A percentile compares a stretch with the other conserved stretches of the same genome.
phyloP scores from a whole-genome alignment of 805 yeast species.

The Metschnikowia cubensis region DNA sequence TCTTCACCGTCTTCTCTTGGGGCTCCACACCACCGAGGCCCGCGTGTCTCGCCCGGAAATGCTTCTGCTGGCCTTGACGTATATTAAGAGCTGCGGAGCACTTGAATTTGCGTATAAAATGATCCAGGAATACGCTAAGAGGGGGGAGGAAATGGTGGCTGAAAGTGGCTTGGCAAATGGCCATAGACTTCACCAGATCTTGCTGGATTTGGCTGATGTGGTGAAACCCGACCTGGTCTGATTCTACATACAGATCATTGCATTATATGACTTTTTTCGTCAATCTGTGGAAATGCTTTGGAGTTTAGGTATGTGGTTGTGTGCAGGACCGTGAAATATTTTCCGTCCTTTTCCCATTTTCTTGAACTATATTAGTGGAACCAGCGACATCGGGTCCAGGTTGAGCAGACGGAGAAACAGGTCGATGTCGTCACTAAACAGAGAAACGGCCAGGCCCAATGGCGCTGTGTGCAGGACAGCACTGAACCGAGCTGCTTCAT shows the following conservation, averaged over 20 bases:
- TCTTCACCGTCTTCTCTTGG: constrained; percentile 23
- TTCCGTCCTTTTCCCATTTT: too few species aligned
- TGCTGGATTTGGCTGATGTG: neutral
- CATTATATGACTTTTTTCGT: too few species aligned
- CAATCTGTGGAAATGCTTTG: too few species aligned
- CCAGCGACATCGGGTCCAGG: neutral
- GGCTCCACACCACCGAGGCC: constrained; percentile 5
- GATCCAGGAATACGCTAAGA: constrained; percentile 20
- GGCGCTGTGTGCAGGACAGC: constrained; percentile 5
- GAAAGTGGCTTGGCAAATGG: neutral
- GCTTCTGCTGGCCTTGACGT: constrained; percentile 20
- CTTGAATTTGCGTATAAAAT: constrained; percentile 23
- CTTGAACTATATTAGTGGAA: neutral
- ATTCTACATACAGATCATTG: too few species aligned
- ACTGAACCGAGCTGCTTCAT: constrained; percentile 20
- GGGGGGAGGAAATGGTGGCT: constrained; percentile 17
- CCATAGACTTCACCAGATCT: neutral
- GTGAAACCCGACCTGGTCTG: neutral
- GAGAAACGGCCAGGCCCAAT: constrained; percentile 5
- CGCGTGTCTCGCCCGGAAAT: constrained; percentile 8
- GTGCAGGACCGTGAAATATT: neutral
- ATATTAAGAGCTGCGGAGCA: constrained; percentile 24
- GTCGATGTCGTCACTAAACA: constrained; percentile 22
- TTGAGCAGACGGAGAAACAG: constrained; percentile 20
- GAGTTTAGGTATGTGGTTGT: neutral